phyloP scores from a whole-genome alignment of 352 stramenopile species.

The Globisporangium nagaii region DNA sequence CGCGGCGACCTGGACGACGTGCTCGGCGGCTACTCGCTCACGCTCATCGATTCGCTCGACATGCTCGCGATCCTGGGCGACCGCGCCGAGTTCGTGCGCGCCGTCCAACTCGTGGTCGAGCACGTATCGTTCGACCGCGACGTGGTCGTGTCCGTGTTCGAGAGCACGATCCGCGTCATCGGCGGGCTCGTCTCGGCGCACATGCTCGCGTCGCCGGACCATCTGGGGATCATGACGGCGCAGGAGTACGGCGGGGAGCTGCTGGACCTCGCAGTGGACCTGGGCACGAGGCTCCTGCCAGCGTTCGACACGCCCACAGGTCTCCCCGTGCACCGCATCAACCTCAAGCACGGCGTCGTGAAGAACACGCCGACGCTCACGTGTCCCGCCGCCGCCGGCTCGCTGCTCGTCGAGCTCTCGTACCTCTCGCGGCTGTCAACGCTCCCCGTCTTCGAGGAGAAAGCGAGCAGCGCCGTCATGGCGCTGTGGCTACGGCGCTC shows the following conservation, averaged over 20 bases:
- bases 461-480: conserved; percentile 52
- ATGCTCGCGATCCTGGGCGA: conserved; percentile 87
- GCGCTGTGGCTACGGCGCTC: conserved; percentile 77
- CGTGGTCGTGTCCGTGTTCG: conserved; percentile 90
- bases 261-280: conserved; percentile 90
- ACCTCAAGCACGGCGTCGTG: conserved; percentile 72
- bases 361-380: conserved; percentile 85
- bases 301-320: conserved; percentile 96
- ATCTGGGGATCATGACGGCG: conserved; percentile 43
- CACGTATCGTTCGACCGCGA: conserved; percentile 81
- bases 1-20: conserved; percentile 84
- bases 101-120: conserved; percentile 54
- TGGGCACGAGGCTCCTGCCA: conserved; percentile 92
- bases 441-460: conserved; percentile 53
- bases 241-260: conserved; percentile 92
- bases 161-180: conserved; percentile 90
- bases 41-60: conserved; percentile 86
- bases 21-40: conserved; percentile 77
- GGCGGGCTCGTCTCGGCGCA: conserved; percentile 90
- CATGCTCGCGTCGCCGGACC: conserved; percentile 63
- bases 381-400: conserved; percentile 93
- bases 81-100: conserved; percentile 64
- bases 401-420: conserved; percentile 95
- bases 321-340: conserved; percentile 96
- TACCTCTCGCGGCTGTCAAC: conserved; percentile 87